Evolutionary conservation across 2,329 filamentous ascomycete genomes (phyloP).

Genomic region (Pseudogymnoascus sp.): DNA sequence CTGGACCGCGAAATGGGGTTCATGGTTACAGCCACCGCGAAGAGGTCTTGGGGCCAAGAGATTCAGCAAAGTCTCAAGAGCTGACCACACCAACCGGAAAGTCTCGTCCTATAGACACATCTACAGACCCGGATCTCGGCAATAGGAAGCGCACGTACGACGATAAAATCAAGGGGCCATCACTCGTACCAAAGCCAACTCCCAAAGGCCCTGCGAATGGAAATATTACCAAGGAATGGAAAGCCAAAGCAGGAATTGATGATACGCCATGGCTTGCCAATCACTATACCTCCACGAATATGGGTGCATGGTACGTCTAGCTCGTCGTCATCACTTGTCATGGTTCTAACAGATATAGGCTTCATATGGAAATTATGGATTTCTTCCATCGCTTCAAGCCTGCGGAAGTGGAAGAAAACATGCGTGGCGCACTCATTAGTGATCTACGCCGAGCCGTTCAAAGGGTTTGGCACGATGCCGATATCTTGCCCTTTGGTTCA

Average conservation of each 20-base stretch:
- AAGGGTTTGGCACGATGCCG: conserved; percentile 50
- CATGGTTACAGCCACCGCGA: conserved; percentile 11
- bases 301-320: conserved; percentile 49
- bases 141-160: conserved; percentile 68
- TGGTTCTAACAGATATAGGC: conserved; percentile 37
- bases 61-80: conserved; percentile 9
- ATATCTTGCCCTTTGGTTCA: conserved; percentile 78
- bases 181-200: conserved; percentile 19
- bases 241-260: conserved; percentile 27
- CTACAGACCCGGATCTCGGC: conserved; percentile 43
- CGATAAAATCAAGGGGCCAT: conserved; percentile 47
- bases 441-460: conserved; percentile 58
- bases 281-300: conserved; percentile 45
- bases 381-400: conserved; percentile 84
- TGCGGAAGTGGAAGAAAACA: conserved; percentile 64
- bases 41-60: conserved; percentile 8
- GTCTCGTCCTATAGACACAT: conserved; percentile 12
- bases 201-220: conserved; percentile 19
- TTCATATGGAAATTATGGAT: conserved; percentile 84
- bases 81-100: conserved; percentile 11
- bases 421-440: conserved; percentile 65
- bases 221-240: conserved; percentile 38
- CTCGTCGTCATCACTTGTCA: conserved; percentile 11
- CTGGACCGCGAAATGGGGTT: conserved; percentile 18
- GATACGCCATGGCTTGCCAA: conserved; percentile 58